Evolutionary conservation across 345 rosid genomes (phyloP), one percentile per base, ranked within the genome.

Genomic region (Salix brachista): DNA sequence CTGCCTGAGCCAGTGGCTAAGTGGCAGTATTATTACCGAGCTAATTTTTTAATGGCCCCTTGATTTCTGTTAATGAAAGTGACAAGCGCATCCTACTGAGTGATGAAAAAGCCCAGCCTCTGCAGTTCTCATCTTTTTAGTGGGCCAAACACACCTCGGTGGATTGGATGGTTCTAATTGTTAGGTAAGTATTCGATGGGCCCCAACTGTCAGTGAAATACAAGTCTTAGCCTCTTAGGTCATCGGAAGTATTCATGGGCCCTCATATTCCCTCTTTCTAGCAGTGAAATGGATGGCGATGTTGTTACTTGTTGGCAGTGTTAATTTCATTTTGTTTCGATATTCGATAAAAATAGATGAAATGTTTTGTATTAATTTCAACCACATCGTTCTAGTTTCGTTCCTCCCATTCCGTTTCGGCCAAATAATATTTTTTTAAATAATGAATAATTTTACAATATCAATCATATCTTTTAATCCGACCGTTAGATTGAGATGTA

Each of bases 331-430:
- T 32, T 32, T 32, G 34, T 32, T 34, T 4, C 36, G 1, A 34
- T 34, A 0, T 34, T 4, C 36, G 1, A 34, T 34, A 0, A 32
- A 32, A 32, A 32, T 32, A 3, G 0, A 32, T 32, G 0, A 32
- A 4, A 32, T 32, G 0, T 32, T 32, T 32, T 4, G 36, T 34
- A 4, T 34, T 0, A 34, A 4, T 32, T 32, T 32, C 5, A 32
- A 5, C 0, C 0, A 32, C 5, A 4, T 0, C 0, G 5, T 32
- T 4, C 0, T 1, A 4, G 36, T 34, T 34, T 34, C 1, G 1
- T 34, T 32, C 34, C 1, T 0, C 4, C 1, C 5, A 0, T 32
- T 32, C 0, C 0, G 4, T 32, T 34, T 34, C 36, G 1, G 6
- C 5, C 5, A 34, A 34, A 34, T 34, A 34, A 34, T 34, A 0